Evolutionary conservation across 2,329 filamentous ascomycete species (phyloP), one percentile per base, ranked within the genome.

Genomic region (Trichoderma sp.): DNA sequence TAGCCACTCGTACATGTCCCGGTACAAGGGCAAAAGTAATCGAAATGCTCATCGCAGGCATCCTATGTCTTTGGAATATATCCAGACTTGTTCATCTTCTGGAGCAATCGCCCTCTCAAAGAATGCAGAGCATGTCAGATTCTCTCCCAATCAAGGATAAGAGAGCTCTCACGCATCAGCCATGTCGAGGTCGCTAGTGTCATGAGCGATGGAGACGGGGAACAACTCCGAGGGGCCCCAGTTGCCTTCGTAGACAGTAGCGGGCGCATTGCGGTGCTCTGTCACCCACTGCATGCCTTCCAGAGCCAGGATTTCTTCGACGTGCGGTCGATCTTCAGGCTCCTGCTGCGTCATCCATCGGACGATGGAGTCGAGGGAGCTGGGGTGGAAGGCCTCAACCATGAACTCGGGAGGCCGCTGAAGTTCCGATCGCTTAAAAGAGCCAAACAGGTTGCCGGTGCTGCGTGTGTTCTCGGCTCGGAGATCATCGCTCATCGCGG

Each of bases 171-270:
- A 87, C 61, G 84, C 83, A 69, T 85, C 85, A 17, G 79, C 85
- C 85, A 88, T 88, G 72, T 86, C 84, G 5, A 83, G 85, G 68
- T 87, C 85, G 51, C 71, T 73, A 12, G 34, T 39, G 58, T 79
- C 77, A n/a, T 68, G 68, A 5, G 74, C 71, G 44, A 77, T 75
- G 6, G 76, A 76, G 21, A 78, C 75, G 5, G 76, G 71, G 39
- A 80, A 74, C 57, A 82, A 76, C 60, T 85, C 82, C n/a, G 80
- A 88, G 39, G 94, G 94, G 4, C 95, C 95, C 90, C 93, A 99
- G 75, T 92, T 95, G 68, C 95, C 95, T 79, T 99, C 95, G 71
- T 91, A 99, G 61, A 99, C 88, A 0, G 93, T 97, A n/a, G 95
- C 95, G 51, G 93, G 91, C 12, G 93, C 91, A 63, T 90, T 88